Conservation (phyloP, 768 basidiomycete species). For the Suillus clintonianus region DNA sequence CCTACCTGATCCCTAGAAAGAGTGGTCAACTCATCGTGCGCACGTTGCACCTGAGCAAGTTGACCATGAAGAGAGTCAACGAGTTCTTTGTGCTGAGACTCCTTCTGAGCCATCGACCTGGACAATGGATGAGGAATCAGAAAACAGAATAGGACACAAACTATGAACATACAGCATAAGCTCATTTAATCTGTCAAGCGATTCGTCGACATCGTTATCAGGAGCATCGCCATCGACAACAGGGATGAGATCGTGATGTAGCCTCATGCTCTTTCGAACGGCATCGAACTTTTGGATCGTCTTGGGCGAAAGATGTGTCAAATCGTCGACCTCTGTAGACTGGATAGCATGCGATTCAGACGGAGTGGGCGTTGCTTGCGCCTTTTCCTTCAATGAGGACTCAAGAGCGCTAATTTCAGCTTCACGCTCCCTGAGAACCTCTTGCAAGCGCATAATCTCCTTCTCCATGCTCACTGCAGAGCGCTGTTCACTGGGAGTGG, state of each 20-base stretch:
- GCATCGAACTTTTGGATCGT: conserved; percentile 75
- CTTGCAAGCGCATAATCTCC: conserved; percentile 94
- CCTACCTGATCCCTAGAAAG: conserved; percentile 84
- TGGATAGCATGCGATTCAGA: conserved; percentile 6
- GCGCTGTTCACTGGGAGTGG: conserved; percentile 53
- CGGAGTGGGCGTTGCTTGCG: conserved; percentile 12
- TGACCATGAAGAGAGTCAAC: conserved; percentile 74
- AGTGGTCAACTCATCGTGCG: conserved; percentile 79
- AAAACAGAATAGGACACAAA: conserved; percentile 5
- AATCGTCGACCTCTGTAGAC: conserved; percentile 17
- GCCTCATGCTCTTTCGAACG: conserved; percentile 67
- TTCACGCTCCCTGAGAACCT: conserved; percentile 88
- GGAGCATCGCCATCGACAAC: conserved; percentile 25
- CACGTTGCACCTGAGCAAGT: conserved; percentile 67
- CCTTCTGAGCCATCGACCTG: conserved; percentile 98
- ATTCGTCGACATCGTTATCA: conserved; percentile 59
- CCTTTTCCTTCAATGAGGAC: conserved; percentile 44
- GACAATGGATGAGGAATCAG: conserved; percentile 6
- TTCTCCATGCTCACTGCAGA: conserved; percentile 86
- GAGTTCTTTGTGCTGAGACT: conserved; percentile 81
- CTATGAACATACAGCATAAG: conserved; percentile 77
- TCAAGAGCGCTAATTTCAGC: conserved; percentile 85
- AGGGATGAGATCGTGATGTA: conserved; percentile 43
- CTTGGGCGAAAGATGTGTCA: conserved; percentile 60
- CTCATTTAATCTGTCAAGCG: conserved; percentile 81